phyloP scores from a whole-genome alignment of 495 filamentous ascomycete genomes.

The Hypoxylon trugodes region DNA sequence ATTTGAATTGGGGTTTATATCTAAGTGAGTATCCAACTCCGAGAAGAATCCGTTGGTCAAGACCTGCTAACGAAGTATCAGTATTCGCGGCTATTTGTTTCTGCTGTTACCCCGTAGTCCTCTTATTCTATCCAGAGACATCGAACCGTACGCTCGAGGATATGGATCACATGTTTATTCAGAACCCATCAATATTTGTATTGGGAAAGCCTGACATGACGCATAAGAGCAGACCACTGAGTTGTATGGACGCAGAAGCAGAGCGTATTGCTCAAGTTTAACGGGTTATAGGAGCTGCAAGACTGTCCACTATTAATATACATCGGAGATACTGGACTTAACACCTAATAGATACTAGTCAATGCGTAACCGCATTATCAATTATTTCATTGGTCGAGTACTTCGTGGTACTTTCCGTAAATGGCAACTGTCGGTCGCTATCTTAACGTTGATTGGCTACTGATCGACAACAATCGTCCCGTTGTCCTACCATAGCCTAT shows the following conservation, averaged over 20 bases:
- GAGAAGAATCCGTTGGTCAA: too few relatives aligned
- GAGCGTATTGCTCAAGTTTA: constrained; percentile 17
- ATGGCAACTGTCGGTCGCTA: too few relatives aligned
- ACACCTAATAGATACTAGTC: too few relatives aligned
- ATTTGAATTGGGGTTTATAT: constrained; percentile 45
- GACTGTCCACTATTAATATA: too few relatives aligned
- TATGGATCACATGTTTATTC: constrained; percentile 49
- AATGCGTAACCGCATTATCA: too few relatives aligned
- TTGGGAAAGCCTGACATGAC: constrained; percentile 44
- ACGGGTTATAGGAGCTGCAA: background rate
- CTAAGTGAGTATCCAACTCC: constrained; percentile 33
- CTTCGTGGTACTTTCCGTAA: too few relatives aligned
- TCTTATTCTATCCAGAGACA: constrained; percentile 47
- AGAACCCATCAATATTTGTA: constrained; percentile 46
- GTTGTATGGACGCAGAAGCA: constrained; percentile 40
- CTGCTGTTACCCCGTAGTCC: constrained; percentile 43
- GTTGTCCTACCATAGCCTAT: too few relatives aligned
- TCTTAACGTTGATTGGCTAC: too few relatives aligned
- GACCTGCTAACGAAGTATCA: constrained; percentile 7
- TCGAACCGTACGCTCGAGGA: constrained; percentile 46
- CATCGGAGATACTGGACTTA: too few relatives aligned
- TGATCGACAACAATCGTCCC: too few relatives aligned
- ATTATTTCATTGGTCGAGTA: too few relatives aligned
- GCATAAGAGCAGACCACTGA: constrained; percentile 34
- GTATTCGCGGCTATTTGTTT: constrained; percentile 44